These are phyloP conservation scores for Mortierella hygrophila DNA, from an alignment of 192 early-diverging fungal genomes.

Conservation along the genomic window DNA sequence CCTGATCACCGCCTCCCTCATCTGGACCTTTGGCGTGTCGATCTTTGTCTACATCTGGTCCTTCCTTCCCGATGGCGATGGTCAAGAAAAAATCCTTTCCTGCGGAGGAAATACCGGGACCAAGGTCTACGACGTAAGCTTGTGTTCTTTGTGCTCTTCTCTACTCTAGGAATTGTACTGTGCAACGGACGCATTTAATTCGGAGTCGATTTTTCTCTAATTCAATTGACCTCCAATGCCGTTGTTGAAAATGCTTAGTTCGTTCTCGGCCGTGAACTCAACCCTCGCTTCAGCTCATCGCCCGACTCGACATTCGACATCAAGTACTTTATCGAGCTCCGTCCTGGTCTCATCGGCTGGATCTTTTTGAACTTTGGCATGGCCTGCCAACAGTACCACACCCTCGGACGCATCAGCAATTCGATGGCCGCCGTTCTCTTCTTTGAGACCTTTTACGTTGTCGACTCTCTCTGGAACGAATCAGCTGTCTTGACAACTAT, in stretches of 20 bases:
- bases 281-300: slow-evolving; percentile 81
- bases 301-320: slow-evolving; percentile 77
- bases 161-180: background rate
- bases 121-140: slow-evolving; percentile 82
- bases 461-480: slow-evolving; percentile 89
- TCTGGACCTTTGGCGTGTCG: slow-evolving; percentile 75
- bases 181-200: background rate
- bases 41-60: slow-evolving; percentile 81
- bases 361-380: slow-evolving; percentile 81
- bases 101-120: slow-evolving; percentile 94
- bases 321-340: slow-evolving; percentile 94
- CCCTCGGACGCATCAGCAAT: slow-evolving; percentile 76
- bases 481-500: slow-evolving; percentile 93
- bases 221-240: background rate
- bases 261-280: slow-evolving; percentile 96
- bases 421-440: slow-evolving; percentile 81
- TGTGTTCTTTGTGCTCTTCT: background rate
- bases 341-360: slow-evolving; percentile 96
- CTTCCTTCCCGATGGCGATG: slow-evolving; percentile 66
- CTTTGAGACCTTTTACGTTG: slow-evolving; percentile 87
- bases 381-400: slow-evolving; percentile 81
- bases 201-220: background rate
- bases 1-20: slow-evolving; percentile 75
- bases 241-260: slow-evolving; percentile 60
- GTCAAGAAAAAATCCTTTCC: slow-evolving; percentile 73